These are phyloP conservation scores for Volvox africanus DNA, from an alignment of 139 green algal species.

Conservation along the genomic window DNA sequence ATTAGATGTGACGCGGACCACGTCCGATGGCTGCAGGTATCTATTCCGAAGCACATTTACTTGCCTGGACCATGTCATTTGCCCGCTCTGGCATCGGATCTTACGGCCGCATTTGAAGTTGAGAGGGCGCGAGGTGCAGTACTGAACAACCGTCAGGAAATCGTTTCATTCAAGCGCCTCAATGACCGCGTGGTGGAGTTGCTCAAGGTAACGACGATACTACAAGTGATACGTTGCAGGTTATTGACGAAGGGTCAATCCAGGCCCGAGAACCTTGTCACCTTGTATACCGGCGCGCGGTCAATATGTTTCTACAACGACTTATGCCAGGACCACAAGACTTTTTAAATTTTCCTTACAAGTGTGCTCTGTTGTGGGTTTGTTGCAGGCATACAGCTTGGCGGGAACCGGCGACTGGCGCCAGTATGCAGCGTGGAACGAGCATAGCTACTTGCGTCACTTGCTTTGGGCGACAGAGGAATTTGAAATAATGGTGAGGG, in stretches of 20 bases:
- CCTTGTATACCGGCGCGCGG: too few species aligned
- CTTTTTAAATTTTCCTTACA: neutral
- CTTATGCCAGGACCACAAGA: neutral
- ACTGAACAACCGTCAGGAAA: constrained; percentile 11
- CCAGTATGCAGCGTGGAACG: constrained; percentile 29
- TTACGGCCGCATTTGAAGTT: neutral
- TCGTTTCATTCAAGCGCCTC: constrained; percentile 8
- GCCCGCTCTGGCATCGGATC: neutral
- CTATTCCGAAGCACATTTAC: neutral
- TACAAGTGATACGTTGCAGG: too few species aligned
- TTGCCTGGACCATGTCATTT: neutral
- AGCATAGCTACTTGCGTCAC: constrained; percentile 50
- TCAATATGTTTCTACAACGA: too few species aligned
- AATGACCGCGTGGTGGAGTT: neutral
- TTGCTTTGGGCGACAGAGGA: constrained; percentile 27
- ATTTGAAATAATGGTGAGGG: constrained; percentile 46
- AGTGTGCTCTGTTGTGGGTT: neutral
- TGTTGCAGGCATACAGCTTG: constrained; percentile 10
- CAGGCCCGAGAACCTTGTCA: too few species aligned
- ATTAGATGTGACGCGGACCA: neutral
- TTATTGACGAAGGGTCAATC: too few species aligned
- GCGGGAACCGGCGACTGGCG: constrained; percentile 50
- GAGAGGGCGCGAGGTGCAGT: neutral
- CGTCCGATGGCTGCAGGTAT: neutral
- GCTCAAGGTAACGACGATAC: neutral